phyloP scores from a whole-genome alignment of 225 moss, liverwort and hornwort species.

The Polytrichum commune region DNA sequence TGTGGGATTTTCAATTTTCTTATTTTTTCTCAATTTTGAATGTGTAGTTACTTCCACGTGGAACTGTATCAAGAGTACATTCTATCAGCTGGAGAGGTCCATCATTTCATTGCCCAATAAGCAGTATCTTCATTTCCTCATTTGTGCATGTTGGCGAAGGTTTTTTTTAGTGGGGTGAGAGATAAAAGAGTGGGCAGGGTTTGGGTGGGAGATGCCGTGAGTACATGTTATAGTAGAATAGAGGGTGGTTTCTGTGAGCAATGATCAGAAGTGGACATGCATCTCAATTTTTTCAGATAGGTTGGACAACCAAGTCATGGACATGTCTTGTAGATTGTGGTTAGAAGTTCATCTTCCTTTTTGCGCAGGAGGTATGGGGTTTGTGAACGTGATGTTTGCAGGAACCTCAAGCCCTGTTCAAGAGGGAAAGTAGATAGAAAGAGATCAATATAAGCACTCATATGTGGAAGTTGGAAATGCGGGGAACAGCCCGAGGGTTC shows the following conservation, averaged over 20 bases:
- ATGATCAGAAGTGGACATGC: slow-evolving; percentile 15
- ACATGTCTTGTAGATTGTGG: slow-evolving; percentile 3
- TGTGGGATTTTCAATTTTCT: too few species aligned
- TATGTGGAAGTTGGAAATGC: slow-evolving; percentile 99
- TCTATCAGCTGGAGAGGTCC: neutral
- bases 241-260: slow-evolving; percentile 9
- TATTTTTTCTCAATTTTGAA: too few species aligned
- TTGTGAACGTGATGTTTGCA: slow-evolving; percentile 68
- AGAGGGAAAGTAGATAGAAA: slow-evolving; percentile 71
- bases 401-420: slow-evolving; percentile 72
- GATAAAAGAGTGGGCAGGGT: neutral
- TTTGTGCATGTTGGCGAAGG: neutral
- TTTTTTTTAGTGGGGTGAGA: neutral
- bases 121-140: slow-evolving; percentile 20
- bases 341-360: slow-evolving; percentile 13
- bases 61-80: neutral
- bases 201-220: neutral
- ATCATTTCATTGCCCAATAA: slow-evolving; percentile 21
- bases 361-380: slow-evolving; percentile 41
- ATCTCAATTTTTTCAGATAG: slow-evolving; percentile 1
- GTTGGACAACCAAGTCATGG: too few species aligned
- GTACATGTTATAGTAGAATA: neutral
- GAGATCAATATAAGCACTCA: slow-evolving; percentile 70
- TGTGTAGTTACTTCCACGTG: neutral
- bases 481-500: slow-evolving; percentile 99